Conservation (phyloP, 2,329 filamentous ascomycete species). For the Aureobasidium leucospermi region DNA sequence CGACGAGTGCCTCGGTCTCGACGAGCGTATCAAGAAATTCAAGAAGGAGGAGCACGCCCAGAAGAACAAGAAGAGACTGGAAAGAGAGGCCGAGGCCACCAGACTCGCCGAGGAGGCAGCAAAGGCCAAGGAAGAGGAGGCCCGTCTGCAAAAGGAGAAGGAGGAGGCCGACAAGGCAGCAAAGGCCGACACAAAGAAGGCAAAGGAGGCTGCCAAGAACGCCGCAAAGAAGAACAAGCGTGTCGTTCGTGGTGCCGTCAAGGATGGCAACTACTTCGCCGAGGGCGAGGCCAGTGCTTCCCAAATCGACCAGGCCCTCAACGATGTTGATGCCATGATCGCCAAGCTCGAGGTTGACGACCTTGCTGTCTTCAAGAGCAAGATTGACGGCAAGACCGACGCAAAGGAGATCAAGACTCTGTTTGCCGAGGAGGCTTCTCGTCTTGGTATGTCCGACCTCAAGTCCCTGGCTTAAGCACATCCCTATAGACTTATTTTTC, state of each 20-base stretch:
- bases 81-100: slow-evolving; percentile 88
- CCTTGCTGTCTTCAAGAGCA: slow-evolving; percentile 72
- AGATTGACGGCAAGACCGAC: slow-evolving; percentile 71
- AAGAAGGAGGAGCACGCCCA: slow-evolving; percentile 80
- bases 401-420: slow-evolving; percentile 77
- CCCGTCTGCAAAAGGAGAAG: slow-evolving; percentile 69
- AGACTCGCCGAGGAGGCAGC: slow-evolving; percentile 77
- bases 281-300: slow-evolving; percentile 62
- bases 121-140: slow-evolving; percentile 77
- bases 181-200: slow-evolving; percentile 83
- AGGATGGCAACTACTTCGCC: slow-evolving; percentile 95
- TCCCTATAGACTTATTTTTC: slow-evolving; percentile 5
- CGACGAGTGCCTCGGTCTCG: slow-evolving; percentile 73
- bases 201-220: slow-evolving; percentile 97
- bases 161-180: slow-evolving; percentile 81
- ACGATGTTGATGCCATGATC: slow-evolving; percentile 81
- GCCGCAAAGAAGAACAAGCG: slow-evolving; percentile 99
- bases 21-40: slow-evolving; percentile 98
- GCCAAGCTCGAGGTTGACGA: slow-evolving; percentile 85
- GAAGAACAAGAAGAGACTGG: slow-evolving; percentile 92
- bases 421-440: slow-evolving; percentile 70
- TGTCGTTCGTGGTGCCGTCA: slow-evolving; percentile 85
- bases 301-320: slow-evolving; percentile 74
- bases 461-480: slow-evolving; percentile 44
- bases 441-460: slow-evolving; percentile 67